Evolutionary conservation across 2,329 filamentous ascomycete genomes (phyloP), one percentile per base, ranked within the genome.

Genomic region (Endocalyx cinctus): DNA sequence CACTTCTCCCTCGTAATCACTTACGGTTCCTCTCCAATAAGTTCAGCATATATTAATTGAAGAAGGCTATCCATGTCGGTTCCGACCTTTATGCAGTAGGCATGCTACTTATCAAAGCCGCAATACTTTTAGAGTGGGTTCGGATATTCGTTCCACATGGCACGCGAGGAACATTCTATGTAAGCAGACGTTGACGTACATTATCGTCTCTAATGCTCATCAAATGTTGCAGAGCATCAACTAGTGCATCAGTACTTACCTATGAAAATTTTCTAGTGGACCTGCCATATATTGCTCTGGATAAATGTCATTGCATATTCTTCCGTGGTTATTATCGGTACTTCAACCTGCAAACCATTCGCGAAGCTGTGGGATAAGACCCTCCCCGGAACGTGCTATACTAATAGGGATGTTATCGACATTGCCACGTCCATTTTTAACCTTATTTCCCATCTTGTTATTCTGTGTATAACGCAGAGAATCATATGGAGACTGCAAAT

Each of bases 401-500:
- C 18, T 6, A 37, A 20, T 22, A 16, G 28, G 5, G 29, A 33
- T 6, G 16, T 17, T 11, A 33, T 38, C n/a, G 22, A 39, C 20
- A 29, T 36, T 15, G 10, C 29, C 16, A 29, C 31, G 7, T 31
- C 33, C 12, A n/a, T 37, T 16, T 6, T n/a, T 15, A 42, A 42
- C 17, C 29, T 42, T 1, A 17, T 29, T 10, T 32, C 34, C 1
- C 39, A 45, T 30, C 2, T 43, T 7, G 25, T 42, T 18, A 38
- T 45, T 14, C 19, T 42, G 11, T 4, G 42, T 16, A 22, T 45
- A 5, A 39, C 42, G 4, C 42, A 45, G 12, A 13, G 16, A 17
- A 27, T 43, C 4, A 43, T 45, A 15, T 45, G 42, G 42, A 33
- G 27, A 8, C 25, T 45, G 15, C 31, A 43, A 12, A 28, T 45